phyloP scores from a whole-genome alignment of 2,329 filamentous ascomycete genomes.

The Curvularia hawaiiensis region DNA sequence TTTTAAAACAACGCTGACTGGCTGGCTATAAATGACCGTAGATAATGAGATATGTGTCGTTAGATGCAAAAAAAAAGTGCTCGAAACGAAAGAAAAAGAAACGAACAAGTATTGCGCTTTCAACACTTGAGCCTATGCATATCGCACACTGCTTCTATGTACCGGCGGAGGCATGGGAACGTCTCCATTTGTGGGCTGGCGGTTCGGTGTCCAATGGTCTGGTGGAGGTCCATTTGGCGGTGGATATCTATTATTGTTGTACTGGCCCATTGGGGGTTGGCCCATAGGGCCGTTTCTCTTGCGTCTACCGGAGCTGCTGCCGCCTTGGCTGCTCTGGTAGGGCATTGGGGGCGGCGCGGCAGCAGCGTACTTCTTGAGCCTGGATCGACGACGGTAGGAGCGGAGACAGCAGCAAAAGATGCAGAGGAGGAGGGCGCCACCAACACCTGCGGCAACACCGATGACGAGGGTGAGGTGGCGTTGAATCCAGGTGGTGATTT shows the following conservation, averaged over 20 bases:
- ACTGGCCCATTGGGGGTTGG: slow-evolving; percentile 9
- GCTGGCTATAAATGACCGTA: slow-evolving; percentile 9
- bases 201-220: slow-evolving; percentile 4
- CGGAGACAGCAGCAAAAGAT: slow-evolving; percentile 70
- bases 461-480: slow-evolving; percentile 83
- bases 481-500: slow-evolving; percentile 77
- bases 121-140: slow-evolving; percentile 14
- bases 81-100: neutral
- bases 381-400: slow-evolving; percentile 50
- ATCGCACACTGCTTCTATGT: slow-evolving; percentile 23
- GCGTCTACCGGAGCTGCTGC: neutral
- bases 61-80: neutral
- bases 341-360: slow-evolving; percentile 14
- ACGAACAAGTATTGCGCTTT: neutral
- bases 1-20: too few species aligned
- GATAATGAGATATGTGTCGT: neutral
- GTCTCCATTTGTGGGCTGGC: slow-evolving; percentile 7
- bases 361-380: slow-evolving; percentile 25
- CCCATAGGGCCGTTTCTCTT: slow-evolving; percentile 1
- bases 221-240: slow-evolving; percentile 8
- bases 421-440: slow-evolving; percentile 68
- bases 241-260: slow-evolving; percentile 9
- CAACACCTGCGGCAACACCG: slow-evolving; percentile 73
- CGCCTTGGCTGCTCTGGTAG: slow-evolving; percentile 3
- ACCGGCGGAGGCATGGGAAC: slow-evolving; percentile 19